These are phyloP conservation scores for Cyberlindnera suaveolens DNA, from an alignment of 805 yeast genomes.

Conservation along the genomic window DNA sequence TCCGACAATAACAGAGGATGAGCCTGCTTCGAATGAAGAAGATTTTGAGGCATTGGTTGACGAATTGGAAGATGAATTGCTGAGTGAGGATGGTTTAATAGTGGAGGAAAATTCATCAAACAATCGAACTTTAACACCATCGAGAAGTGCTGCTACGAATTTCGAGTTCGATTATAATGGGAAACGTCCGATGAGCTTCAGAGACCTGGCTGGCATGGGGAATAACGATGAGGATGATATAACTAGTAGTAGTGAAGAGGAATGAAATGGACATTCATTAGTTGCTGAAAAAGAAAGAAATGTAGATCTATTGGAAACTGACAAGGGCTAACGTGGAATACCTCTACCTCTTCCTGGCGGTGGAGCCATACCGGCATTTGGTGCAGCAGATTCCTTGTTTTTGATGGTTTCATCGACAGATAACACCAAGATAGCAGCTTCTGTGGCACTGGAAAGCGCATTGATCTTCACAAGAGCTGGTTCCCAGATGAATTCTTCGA, in stretches of 20 bases:
- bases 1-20: conserved; percentile 9
- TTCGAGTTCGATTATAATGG: background rate
- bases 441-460: conserved; percentile 94
- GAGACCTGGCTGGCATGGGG: conserved; percentile 18
- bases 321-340: conserved; percentile 37
- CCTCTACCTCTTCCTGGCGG: conserved; percentile 68
- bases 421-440: conserved; percentile 87
- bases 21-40: conserved; percentile 9
- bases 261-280: conserved; percentile 2
- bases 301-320: background rate
- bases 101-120: conserved; percentile 4
- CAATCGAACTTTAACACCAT: background rate
- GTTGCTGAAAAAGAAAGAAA: background rate
- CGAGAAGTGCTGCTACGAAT: background rate
- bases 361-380: conserved; percentile 42
- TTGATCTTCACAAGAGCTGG: conserved; percentile 91
- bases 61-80: conserved; percentile 20
- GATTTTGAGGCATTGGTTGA: conserved; percentile 20
- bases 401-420: conserved; percentile 94
- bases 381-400: conserved; percentile 57
- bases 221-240: conserved; percentile 20
- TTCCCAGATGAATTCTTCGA: conserved; percentile 91
- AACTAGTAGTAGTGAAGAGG: conserved; percentile 23
- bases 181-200: conserved; percentile 19
- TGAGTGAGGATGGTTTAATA: conserved; percentile 3